Base-by-base conservation (phyloP, 305 asterid species). In the Plantago coronopus region DNA sequence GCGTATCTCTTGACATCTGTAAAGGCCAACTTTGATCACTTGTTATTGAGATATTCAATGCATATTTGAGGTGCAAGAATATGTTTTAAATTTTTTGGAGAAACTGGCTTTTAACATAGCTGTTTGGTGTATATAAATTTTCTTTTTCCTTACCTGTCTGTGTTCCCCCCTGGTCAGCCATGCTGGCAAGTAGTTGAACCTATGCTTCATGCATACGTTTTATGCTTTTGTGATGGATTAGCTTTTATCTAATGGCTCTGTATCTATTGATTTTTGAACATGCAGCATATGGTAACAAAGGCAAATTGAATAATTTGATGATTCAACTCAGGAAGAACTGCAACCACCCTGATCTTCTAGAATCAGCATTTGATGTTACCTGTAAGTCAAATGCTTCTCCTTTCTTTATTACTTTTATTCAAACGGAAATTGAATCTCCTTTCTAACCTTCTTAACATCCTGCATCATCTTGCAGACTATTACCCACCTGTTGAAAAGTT, bases 331-430 rank as follows among this genome's bases (percentile, higher is more conserved):
- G 97, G 74, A 93, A 93, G 82, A 87, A 85, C 58, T 93, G 99
- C 87, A 83, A 85, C 79, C 97, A 93, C 67, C 99, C 99, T 64
- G 99, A 93, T 67, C 87, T 94, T 46, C 79, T 94, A 81, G 95
- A 94, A 80, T 82, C 96, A 57, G 81, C 76, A 53, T 94, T 78
- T 76, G 79, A 85, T 70, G 86, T 87, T 66, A 87, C 97, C 46
- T 61, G 99, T 94, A 89, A 69, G 96, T 82, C 48, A 16, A 58
- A 68, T 53, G 48, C 61, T 65, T 43, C 34, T 70, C 43, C 56
- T 19, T 42, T 46, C 56, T 19, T 42, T 17, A 15, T 13, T 61
- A 38, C 13, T 64, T 48, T 40, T 3, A 12, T 48, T 49, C 44
- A 23, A 57, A 19, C 59, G 3, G 22, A 46, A 34, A 27, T 29